Percentiles rank a stretch among this genome's conserved stretches.
Evolutionary conservation across 2,329 filamentous ascomycete species (phyloP).

Genomic region (Tolypocladium tropicale): DNA sequence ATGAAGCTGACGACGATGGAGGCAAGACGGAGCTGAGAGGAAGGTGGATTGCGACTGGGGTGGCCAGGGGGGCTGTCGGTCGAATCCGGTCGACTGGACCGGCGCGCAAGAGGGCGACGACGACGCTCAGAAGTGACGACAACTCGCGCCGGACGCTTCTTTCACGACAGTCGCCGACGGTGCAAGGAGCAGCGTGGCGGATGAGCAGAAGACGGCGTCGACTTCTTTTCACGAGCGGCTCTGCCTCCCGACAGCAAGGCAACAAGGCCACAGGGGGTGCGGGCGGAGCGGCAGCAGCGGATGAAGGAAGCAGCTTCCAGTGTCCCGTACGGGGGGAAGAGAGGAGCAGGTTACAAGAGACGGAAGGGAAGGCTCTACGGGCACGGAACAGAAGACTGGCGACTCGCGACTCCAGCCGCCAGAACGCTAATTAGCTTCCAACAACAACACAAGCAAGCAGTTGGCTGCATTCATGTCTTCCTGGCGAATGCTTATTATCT

Average conservation of each 20-base stretch:
- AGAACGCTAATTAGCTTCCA: neutral
- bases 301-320: neutral
- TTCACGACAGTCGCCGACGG: neutral
- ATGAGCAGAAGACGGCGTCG: neutral
- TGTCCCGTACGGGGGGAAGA: neutral
- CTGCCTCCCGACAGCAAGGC: neutral
- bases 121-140: neutral
- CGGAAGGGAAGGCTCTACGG: neutral
- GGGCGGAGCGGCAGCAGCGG: neutral
- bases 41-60: neutral
- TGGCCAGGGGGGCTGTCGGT: neutral
- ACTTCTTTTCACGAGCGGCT: neutral
- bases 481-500: too few species aligned
- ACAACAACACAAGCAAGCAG: neutral
- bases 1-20: constrained; percentile 1
- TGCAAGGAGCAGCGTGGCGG: neutral
- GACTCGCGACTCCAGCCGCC: neutral
- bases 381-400: too few species aligned
- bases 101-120: neutral
- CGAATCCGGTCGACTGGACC: neutral
- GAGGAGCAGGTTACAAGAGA: neutral
- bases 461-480: neutral
- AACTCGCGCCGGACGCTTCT: neutral
- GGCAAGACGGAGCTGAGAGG: neutral
- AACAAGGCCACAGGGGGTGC: neutral